A percentile compares a stretch with the other conserved stretches of the same genome.
Evolutionary conservation across 202 grass and related monocot genomes (phyloP).

Genomic region (Schoenoplectus tabernaemontani): DNA sequence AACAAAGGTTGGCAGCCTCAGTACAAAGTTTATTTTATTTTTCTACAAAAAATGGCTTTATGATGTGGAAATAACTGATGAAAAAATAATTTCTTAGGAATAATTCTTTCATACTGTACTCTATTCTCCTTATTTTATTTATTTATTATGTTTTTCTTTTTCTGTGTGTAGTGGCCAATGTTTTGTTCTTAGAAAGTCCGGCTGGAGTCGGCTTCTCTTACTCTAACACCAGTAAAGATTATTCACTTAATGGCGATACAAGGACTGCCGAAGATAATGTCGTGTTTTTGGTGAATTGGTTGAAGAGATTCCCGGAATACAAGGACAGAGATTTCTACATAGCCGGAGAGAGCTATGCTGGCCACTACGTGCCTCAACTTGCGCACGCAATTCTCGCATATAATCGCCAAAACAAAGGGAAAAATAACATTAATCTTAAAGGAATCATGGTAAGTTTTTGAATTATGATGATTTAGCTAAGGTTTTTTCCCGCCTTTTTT

Average conservation of each 20-base stretch:
- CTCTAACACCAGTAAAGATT: slow-evolving; percentile 81
- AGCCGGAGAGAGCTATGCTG: slow-evolving; percentile 86
- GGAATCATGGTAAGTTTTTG: slow-evolving; percentile 57
- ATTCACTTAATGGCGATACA: slow-evolving; percentile 40
- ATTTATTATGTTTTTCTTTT: neutral
- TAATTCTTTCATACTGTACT: neutral
- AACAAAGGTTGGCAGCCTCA: slow-evolving; percentile 39
- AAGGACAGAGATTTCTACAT: slow-evolving; percentile 71
- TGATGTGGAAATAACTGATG: neutral
- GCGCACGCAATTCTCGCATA: slow-evolving; percentile 52
- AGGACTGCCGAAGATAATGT: slow-evolving; percentile 53
- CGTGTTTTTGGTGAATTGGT: slow-evolving; percentile 49
- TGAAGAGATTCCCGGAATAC: slow-evolving; percentile 77
- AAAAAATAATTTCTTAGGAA: no score
- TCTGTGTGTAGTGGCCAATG: slow-evolving; percentile 45
- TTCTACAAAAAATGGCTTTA: neutral
- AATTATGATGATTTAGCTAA: neutral
- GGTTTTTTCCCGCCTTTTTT: neutral
- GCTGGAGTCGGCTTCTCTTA: slow-evolving; percentile 86
- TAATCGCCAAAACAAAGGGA: neutral
- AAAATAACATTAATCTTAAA: slow-evolving; percentile 55
- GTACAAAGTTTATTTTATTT: neutral
- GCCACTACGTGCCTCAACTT: slow-evolving; percentile 80
- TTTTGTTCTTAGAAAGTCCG: slow-evolving; percentile 86
- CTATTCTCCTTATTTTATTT: neutral